These are phyloP conservation scores for Entomortierella lignicola DNA, from an alignment of 192 early-diverging fungal genomes.

Conservation along the genomic window DNA sequence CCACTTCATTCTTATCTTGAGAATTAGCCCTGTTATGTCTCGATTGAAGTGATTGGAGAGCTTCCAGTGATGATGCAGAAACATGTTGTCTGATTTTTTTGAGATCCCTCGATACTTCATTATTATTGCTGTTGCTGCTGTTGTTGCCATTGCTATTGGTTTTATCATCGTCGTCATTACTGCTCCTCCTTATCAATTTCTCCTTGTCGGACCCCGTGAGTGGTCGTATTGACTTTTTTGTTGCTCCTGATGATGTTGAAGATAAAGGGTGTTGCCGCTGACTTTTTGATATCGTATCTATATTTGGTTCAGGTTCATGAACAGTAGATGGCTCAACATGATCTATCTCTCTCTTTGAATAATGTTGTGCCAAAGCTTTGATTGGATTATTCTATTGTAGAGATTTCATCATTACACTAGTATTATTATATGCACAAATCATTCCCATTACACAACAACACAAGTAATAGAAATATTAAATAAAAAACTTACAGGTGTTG, in stretches of 20 bases:
- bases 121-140: not conserved
- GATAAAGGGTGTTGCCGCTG: not conserved
- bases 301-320: not conserved
- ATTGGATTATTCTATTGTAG: slow-evolving; percentile 22
- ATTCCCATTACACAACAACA: not conserved
- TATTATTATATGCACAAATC: not conserved
- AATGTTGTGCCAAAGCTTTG: slow-evolving; percentile 17
- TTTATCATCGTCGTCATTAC: too few relatives aligned
- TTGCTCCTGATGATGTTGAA: not conserved
- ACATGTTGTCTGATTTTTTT: slow-evolving; percentile 16
- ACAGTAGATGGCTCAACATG: not conserved
- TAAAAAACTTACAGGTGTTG: slow-evolving; percentile 10
- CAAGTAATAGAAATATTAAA: not conserved
- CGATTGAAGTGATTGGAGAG: slow-evolving; percentile 17
- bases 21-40: slow-evolving; percentile 1
- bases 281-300: too few relatives aligned
- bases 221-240: not conserved
- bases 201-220: too few relatives aligned
- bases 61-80: slow-evolving; percentile 22
- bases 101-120: not conserved
- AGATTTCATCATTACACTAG: too few relatives aligned
- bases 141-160: not conserved
- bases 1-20: not conserved
- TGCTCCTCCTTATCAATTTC: too few relatives aligned
- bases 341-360: not conserved